phyloP scores from a whole-genome alignment of 73 alveolate genomes.

The Blepharisma japonicum region DNA sequence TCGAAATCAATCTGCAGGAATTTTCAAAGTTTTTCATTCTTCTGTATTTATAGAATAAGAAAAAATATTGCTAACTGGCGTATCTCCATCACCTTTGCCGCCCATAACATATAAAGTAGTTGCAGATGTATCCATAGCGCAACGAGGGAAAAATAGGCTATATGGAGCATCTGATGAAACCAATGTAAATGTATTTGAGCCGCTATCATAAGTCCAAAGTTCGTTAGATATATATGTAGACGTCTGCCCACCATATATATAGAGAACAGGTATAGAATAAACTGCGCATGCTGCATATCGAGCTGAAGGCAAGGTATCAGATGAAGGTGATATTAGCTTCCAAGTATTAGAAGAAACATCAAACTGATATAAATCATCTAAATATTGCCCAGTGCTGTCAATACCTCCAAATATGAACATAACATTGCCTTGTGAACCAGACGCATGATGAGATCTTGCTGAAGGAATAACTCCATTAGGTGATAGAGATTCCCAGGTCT shows the following conservation, averaged over 20 bases:
- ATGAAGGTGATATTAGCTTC: background rate
- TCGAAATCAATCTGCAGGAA: background rate
- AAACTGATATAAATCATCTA: background rate
- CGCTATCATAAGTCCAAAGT: background rate
- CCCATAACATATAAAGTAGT: background rate
- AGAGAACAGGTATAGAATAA: background rate
- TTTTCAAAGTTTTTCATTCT: background rate
- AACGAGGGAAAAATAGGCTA: background rate
- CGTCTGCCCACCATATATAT: background rate
- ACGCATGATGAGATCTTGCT: background rate
- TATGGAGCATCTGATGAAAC: background rate
- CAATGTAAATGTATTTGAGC: background rate
- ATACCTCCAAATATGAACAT: conserved; percentile 19
- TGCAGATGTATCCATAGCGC: background rate
- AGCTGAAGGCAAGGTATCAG: background rate
- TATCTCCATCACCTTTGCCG: background rate
- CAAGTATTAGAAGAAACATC: background rate
- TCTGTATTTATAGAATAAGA: background rate
- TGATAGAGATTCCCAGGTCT: background rate
- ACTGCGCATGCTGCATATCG: conserved; percentile 7
- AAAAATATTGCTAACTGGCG: background rate
- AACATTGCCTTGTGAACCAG: conserved; percentile 6
- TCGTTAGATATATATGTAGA: background rate
- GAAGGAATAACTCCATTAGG: background rate
- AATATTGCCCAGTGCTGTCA: background rate